Conservation (phyloP, 768 basidiomycete genomes). For the Agaricus blazei region DNA sequence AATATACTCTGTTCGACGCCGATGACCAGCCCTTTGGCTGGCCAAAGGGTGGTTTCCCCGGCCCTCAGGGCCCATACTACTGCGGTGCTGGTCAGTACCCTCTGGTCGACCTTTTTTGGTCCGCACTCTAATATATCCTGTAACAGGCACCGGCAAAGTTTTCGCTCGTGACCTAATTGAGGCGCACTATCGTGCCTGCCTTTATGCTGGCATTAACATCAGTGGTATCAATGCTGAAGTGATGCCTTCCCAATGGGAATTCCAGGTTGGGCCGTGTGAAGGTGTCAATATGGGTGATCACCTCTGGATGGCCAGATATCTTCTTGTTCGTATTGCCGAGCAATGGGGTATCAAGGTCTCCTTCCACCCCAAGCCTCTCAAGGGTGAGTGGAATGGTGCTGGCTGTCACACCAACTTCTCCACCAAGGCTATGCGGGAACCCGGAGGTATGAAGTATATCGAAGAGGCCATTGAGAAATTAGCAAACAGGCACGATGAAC, state of each 20-base stretch:
- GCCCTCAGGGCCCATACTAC: conserved; percentile 98
- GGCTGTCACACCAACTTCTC: conserved; percentile 99
- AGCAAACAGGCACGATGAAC: conserved; percentile 83
- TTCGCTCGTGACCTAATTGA: conserved; percentile 98
- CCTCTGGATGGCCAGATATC: conserved; percentile 98
- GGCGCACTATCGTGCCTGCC: conserved; percentile 97
- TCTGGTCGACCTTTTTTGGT: not conserved
- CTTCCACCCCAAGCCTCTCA: conserved; percentile 98
- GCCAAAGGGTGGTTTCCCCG: conserved; percentile 99
- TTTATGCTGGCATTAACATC: conserved; percentile 94
- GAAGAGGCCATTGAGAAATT: conserved; percentile 94
- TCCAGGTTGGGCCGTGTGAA: conserved; percentile 98
- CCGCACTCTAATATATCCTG: conserved; percentile 13
- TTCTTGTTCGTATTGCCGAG: conserved; percentile 92
- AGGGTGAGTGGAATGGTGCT: conserved; percentile 99
- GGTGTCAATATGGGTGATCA: conserved; percentile 99
- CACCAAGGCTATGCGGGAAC: conserved; percentile 90
- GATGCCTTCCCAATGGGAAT: conserved; percentile 99
- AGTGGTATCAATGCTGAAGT: conserved; percentile 99
- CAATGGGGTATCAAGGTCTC: conserved; percentile 98
- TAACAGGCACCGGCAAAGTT: conserved; percentile 88
- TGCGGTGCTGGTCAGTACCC: conserved; percentile 84
- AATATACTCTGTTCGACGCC: conserved; percentile 94
- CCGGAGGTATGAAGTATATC: conserved; percentile 89
- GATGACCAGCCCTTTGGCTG: conserved; percentile 91